These are phyloP conservation scores for Arthrobotrys entomopaga DNA, from an alignment of 2,329 filamentous ascomycete species.

Conservation along the genomic window DNA sequence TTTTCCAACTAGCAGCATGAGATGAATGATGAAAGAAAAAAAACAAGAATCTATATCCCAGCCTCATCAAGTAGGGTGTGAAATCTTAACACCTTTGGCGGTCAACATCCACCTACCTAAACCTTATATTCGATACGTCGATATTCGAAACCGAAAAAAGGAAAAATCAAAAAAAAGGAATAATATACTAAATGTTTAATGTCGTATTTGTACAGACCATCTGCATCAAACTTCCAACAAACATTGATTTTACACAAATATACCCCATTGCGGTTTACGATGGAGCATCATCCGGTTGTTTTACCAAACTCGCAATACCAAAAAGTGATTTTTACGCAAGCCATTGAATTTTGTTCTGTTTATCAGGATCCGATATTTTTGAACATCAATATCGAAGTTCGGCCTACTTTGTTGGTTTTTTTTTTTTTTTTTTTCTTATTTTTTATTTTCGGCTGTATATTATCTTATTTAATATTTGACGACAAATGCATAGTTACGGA, in stretches of 20 bases:
- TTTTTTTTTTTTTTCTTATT: constrained; percentile 12
- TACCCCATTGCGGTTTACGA: constrained; percentile 33
- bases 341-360: constrained; percentile 5
- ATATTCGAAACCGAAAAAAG: constrained; percentile 5
- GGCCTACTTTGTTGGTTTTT: background rate
- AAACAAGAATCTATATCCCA: background rate
- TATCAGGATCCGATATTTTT: constrained; percentile 1
- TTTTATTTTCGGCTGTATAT: constrained; percentile 44
- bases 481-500: constrained; percentile 53
- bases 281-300: constrained; percentile 3
- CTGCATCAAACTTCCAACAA: constrained; percentile 19
- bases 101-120: background rate
- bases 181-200: constrained; percentile 19
- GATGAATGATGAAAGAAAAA: constrained; percentile 24
- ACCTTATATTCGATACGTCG: constrained; percentile 2
- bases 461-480: constrained; percentile 28
- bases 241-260: constrained; percentile 24
- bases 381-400: background rate
- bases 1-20: constrained; percentile 55
- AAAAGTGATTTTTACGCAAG: constrained; percentile 25
- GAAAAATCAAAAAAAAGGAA: too few relatives aligned
- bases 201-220: constrained; percentile 49
- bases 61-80: background rate
- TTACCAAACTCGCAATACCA: constrained; percentile 42
- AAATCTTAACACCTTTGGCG: constrained; percentile 6